Base-by-base conservation (phyloP, 78 protist genomes). In the Emiliania huxleyi region DNA sequence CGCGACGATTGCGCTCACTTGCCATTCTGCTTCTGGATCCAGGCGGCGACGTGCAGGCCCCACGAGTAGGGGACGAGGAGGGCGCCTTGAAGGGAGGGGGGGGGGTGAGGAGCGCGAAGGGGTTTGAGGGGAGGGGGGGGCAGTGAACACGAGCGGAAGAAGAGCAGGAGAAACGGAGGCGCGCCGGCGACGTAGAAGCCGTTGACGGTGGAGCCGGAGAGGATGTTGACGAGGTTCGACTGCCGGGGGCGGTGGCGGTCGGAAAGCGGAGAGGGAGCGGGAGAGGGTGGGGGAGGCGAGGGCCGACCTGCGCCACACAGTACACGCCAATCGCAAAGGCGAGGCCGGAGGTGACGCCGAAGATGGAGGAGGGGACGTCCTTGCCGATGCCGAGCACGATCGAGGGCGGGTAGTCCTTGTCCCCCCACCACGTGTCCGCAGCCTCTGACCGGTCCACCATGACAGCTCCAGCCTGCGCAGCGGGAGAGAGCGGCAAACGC, bases 1-100 rank as follows among this genome's bases (percentile, higher is more conserved):
- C n/a, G n/a, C n/a, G n/a, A n/a, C n/a, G n/a, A n/a, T n/a, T n/a
- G n/a, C n/a, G 83, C 48, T 40, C 40, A 77, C 85, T 77, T 77
- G 44, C 85, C 85, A 21, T 77, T 77, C 46, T 77, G 85, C 85
- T 77, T 77, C 46, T 77, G 85, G 46, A 77, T 77, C 85, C 85
- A 77, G 33, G 48, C 11, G 26, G 85, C 85, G 15, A 77, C 85
- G 48, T 77, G 85, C 15, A 77, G 85, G 1, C 85, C 85, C 85
- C 85, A 77, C 18, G 85, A 77, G 85, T 77, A 77, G 29, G 85
- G 85, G 33, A 77, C 85, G 19, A 77, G 44, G 15, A 77, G 48
- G 18, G 85, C 11, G n/a, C n/a, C n/a, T n/a, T n/a, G n/a, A n/a
- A n/a, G n/a, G n/a, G n/a, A n/a, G n/a, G n/a, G n/a, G n/a, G n/a